Evolutionary conservation across 176 grass and related monocot genomes (phyloP).

Genomic region (Avena insularis): DNA sequence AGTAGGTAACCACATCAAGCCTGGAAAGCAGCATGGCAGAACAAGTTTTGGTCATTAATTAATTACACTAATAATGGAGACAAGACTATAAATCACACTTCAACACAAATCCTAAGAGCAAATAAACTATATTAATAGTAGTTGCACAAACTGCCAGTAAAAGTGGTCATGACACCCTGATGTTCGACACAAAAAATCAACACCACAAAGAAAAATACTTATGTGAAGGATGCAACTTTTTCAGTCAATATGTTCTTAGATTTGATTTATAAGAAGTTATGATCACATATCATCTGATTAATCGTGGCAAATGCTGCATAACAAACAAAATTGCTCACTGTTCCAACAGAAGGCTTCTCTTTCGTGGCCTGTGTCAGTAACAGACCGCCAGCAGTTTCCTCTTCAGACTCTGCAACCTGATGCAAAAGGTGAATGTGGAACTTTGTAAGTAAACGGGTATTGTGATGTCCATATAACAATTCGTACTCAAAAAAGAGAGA

Average conservation of each 20-base stretch:
- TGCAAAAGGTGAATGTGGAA: conserved; percentile 1
- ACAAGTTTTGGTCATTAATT: background rate
- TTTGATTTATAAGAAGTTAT: background rate
- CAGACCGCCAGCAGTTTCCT: conserved; percentile 67
- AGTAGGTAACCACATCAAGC: background rate
- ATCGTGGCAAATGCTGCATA: background rate
- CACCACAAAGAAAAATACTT: background rate
- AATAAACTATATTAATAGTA: background rate
- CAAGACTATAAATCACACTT: conserved; percentile 21
- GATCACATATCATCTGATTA: background rate
- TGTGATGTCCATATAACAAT: background rate
- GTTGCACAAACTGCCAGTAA: background rate
- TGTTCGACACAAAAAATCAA: background rate
- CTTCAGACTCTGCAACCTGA: conserved; percentile 71
- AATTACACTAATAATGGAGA: background rate
- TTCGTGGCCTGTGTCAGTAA: conserved; percentile 58
- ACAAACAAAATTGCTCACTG: conserved; percentile 47
- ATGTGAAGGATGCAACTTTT: background rate
- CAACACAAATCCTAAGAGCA: background rate
- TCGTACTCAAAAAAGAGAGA: conserved; percentile 23
- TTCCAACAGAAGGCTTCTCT: conserved; percentile 74
- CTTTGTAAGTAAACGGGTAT: background rate
- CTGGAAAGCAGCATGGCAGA: background rate
- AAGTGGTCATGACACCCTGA: background rate
- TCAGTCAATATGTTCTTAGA: background rate